phyloP scores from a whole-genome alignment of 306 rosid species.

The Betula pendula region DNA sequence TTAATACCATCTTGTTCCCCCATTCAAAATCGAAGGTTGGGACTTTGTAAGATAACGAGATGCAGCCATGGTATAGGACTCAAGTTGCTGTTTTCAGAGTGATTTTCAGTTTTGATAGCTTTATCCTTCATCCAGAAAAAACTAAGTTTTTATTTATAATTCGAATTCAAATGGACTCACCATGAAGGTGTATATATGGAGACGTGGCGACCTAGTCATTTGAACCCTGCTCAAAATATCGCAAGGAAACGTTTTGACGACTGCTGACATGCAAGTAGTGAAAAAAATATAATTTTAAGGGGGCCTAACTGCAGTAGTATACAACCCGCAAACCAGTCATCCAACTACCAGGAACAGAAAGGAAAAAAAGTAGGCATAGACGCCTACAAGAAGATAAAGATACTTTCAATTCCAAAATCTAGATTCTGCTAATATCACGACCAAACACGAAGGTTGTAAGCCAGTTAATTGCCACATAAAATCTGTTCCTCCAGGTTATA shows the following conservation, averaged over 20 bases:
- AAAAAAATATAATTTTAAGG: slow-evolving; percentile 3
- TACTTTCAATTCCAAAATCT: slow-evolving; percentile 34
- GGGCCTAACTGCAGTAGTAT: not conserved
- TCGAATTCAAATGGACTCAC: slow-evolving; percentile 19
- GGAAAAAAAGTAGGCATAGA: not conserved
- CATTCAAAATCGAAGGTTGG: too few species aligned
- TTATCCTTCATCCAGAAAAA: not conserved
- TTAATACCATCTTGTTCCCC: too few species aligned
- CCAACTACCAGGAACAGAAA: not conserved
- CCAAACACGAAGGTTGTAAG: slow-evolving; percentile 80
- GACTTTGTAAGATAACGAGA: too few species aligned
- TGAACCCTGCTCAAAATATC: not conserved
- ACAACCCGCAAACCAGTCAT: not conserved
- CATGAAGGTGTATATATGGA: slow-evolving; percentile 6
- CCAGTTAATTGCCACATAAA: slow-evolving; percentile 91
- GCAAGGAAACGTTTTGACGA: not conserved
- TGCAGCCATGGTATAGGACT: too few species aligned
- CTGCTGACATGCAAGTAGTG: slow-evolving; percentile 17
- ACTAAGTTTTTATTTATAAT: not conserved
- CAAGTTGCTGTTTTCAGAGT: too few species aligned
- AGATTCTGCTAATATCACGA: slow-evolving; percentile 89
- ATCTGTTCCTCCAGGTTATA: slow-evolving; percentile 92
- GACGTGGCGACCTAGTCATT: not conserved
- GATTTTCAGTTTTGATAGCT: too few species aligned
- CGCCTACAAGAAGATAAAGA: slow-evolving; percentile 2